Conservation (phyloP, 208 protist species). For the Strigomonas oncopelti region DNA sequence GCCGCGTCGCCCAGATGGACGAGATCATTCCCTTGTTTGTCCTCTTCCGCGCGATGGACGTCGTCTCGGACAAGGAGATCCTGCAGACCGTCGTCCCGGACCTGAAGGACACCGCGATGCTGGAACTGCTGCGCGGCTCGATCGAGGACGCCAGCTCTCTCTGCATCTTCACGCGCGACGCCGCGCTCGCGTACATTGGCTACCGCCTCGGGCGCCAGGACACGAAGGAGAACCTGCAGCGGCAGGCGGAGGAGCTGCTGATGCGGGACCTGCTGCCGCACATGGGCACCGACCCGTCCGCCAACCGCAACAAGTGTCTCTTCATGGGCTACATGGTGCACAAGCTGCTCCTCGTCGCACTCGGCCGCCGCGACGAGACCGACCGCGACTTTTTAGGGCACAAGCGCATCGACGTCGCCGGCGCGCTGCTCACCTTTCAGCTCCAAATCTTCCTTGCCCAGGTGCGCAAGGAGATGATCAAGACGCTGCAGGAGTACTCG, state of each 20-base stretch:
- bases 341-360: constrained; percentile 91
- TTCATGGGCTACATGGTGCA: constrained; percentile 98
- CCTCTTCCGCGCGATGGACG: constrained; percentile 96
- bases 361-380: constrained; percentile 89
- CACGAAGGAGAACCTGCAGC: constrained; percentile 76
- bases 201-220: constrained; percentile 79
- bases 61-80: constrained; percentile 96
- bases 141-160: constrained; percentile 90
- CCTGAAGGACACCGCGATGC: constrained; percentile 80
- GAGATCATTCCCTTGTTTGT: constrained; percentile 91
- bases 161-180: constrained; percentile 90
- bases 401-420: constrained; percentile 97
- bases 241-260: constrained; percentile 92
- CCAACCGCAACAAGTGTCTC: constrained; percentile 93
- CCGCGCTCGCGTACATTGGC: constrained; percentile 96
- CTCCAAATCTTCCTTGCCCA: constrained; percentile 96
- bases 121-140: constrained; percentile 82
- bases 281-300: constrained; percentile 78
- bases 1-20: constrained; percentile 91
- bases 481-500: constrained; percentile 77
- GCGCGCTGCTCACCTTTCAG: constrained; percentile 94
- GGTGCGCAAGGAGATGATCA: constrained; percentile 97
- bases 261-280: constrained; percentile 87
- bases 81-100: constrained; percentile 89
- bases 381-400: constrained; percentile 99